Conservation (phyloP, 495 filamentous ascomycete genomes). For the Pseudomonodictys pantanalensis region DNA sequence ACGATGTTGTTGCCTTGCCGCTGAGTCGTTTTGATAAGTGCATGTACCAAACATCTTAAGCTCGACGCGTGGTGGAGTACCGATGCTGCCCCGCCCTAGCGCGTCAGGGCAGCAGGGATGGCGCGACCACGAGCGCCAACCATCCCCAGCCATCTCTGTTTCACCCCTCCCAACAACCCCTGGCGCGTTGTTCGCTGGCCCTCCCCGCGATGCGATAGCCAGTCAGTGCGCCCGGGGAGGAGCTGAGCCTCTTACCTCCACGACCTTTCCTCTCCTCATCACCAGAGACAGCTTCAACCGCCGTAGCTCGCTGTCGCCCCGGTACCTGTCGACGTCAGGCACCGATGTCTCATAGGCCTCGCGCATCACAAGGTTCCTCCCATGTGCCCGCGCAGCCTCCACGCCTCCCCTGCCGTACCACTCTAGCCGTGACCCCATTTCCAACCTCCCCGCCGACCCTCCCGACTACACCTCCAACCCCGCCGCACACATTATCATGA, state of each 20-base stretch:
- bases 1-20: neutral
- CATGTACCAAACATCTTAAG: neutral
- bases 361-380: constrained; percentile 28
- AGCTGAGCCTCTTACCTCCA: neutral
- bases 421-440: constrained; percentile 9
- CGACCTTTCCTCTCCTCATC: neutral
- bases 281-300: constrained; percentile 1
- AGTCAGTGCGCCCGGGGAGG: constrained; percentile 5
- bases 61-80: constrained; percentile 2
- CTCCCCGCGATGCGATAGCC: neutral
- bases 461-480: neutral
- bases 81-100: neutral
- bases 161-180: constrained; percentile 16
- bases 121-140: constrained; percentile 7
- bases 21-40: no score
- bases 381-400: constrained; percentile 29
- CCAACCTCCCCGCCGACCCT: constrained; percentile 13
- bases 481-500: constrained; percentile 3
- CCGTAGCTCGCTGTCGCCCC: no score
- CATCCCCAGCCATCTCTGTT: constrained; percentile 24
- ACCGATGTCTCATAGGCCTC: constrained; percentile 34
- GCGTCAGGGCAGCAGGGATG: constrained; percentile 4
- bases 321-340: no score
- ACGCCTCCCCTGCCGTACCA: constrained; percentile 15
- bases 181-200: constrained; percentile 20